These are phyloP conservation scores for Plasmodium vinckei DNA, from an alignment of 169 alveolate species.

Conservation along the genomic window DNA sequence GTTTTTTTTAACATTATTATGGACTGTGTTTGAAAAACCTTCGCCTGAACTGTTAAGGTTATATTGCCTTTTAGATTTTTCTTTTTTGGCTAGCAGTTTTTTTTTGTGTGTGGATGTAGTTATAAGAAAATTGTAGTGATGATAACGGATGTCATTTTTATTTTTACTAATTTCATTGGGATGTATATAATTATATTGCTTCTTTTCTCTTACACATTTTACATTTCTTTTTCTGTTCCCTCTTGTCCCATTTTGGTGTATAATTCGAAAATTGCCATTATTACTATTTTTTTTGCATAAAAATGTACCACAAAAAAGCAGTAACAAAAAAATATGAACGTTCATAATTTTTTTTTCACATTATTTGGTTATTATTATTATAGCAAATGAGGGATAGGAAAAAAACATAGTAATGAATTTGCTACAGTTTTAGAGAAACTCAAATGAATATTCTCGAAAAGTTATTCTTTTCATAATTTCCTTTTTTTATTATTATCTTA, in stretches of 20 bases:
- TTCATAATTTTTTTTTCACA: constrained; percentile 20
- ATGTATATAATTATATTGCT: neutral
- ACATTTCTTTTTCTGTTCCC: neutral
- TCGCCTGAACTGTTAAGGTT: constrained; percentile 18
- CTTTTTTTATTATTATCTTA: too few species aligned
- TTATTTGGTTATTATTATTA: neutral
- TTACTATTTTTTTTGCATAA: neutral
- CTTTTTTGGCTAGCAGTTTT: neutral
- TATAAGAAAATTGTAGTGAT: neutral
- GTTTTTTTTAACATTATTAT: constrained; percentile 37
- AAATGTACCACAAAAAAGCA: neutral
- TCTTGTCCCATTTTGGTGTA: neutral
- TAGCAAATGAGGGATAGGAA: too few species aligned
- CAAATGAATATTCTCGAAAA: too few species aligned
- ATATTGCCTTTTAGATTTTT: neutral
- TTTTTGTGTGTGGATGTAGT: neutral
- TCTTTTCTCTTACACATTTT: neutral
- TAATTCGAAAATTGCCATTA: neutral
- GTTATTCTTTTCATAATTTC: too few species aligned
- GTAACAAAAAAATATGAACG: constrained; percentile 11
- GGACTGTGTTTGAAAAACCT: constrained; percentile 46
- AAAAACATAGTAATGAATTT: too few species aligned
- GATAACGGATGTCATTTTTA: too few species aligned
- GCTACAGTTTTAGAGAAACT: too few species aligned
- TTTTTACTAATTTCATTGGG: neutral